These are phyloP conservation scores for Capsicum chinense DNA, from an alignment of 257 asterid species.

Conservation along the genomic window DNA sequence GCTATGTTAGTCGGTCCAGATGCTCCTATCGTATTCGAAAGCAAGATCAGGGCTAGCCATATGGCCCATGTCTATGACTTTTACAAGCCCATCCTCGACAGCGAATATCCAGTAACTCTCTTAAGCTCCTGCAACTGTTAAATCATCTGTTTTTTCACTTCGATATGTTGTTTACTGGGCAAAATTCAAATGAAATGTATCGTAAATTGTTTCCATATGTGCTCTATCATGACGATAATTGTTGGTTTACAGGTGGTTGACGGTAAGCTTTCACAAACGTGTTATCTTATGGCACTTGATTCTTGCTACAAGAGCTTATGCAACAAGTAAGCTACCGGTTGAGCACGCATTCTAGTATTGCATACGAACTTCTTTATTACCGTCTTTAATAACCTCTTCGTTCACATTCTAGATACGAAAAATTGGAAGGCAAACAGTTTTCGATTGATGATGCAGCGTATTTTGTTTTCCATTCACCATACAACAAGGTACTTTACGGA, in stretches of 20 bases:
- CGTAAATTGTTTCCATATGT: background rate
- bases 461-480: conserved; percentile 95
- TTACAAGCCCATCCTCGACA: conserved; percentile 98
- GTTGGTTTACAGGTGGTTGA: conserved; percentile 76
- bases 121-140: background rate
- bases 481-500: conserved; percentile 77
- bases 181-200: background rate
- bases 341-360: background rate
- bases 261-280: conserved; percentile 98
- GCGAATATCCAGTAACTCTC: conserved; percentile 93
- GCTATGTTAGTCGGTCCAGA: conserved; percentile 96
- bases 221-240: conserved; percentile 3
- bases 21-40: conserved; percentile 95
- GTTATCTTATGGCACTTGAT: conserved; percentile 98
- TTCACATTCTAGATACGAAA: conserved; percentile 61
- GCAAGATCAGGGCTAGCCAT: conserved; percentile 94
- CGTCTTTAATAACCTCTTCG: background rate
- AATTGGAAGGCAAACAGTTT: conserved; percentile 79
- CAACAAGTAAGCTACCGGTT: conserved; percentile 56
- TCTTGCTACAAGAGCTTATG: conserved; percentile 88
- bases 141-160: background rate
- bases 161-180: background rate
- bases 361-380: background rate
- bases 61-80: conserved; percentile 98
- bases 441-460: conserved; percentile 78